Evolutionary conservation across 192 early-diverging fungal species (phyloP).

Genomic region (Backusella parvicylindrica): DNA sequence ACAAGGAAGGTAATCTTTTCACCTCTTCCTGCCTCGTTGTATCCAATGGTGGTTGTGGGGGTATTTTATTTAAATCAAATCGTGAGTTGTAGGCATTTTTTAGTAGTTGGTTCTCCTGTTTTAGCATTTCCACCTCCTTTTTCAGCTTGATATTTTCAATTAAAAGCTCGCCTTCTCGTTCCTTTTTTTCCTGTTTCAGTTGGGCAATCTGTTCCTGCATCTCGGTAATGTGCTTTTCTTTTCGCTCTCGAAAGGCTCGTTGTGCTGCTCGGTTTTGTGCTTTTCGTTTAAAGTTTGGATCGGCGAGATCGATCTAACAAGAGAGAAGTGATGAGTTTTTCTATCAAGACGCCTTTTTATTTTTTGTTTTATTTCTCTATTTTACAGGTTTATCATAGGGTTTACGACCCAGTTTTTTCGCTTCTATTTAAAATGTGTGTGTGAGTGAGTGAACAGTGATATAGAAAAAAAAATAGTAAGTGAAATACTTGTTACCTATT

Average conservation of each 20-base stretch:
- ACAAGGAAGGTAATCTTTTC: neutral
- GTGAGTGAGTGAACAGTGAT: neutral
- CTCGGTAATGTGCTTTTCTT: neutral
- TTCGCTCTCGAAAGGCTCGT: neutral
- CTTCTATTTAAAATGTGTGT: neutral
- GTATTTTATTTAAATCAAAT: neutral
- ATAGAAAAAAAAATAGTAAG: neutral
- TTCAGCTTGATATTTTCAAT: neutral
- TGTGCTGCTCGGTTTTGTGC: conserved; percentile 3
- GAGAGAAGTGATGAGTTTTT: neutral
- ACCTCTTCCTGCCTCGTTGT: neutral
- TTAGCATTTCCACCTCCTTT: neutral
- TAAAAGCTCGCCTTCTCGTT: neutral
- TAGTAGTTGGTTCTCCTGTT: neutral
- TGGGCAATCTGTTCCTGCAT: neutral
- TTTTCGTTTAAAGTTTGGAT: neutral
- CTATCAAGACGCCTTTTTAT: neutral
- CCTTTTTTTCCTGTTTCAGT: neutral
- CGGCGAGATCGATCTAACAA: neutral
- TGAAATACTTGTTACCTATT: too few species aligned
- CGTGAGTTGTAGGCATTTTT: neutral
- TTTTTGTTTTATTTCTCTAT: too few species aligned
- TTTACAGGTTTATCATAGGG: neutral
- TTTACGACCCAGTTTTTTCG: neutral
- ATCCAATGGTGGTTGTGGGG: neutral